These are phyloP conservation scores for Melanomma pulvis-pyrius DNA, from an alignment of 495 filamentous ascomycete species.

Conservation along the genomic window DNA sequence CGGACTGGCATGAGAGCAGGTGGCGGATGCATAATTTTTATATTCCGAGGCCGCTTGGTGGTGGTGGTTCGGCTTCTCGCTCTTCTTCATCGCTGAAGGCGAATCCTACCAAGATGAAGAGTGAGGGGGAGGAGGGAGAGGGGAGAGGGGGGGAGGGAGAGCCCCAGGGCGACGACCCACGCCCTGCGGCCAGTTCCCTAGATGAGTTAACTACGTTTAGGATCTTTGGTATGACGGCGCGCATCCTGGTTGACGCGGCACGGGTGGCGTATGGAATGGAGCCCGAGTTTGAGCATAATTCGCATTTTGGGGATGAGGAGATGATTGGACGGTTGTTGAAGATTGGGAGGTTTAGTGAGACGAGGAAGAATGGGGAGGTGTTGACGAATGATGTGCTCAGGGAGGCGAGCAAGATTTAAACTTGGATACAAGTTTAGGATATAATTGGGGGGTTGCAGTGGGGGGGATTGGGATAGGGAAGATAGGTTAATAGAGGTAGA, in stretches of 20 bases:
- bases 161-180: slow-evolving; percentile 16
- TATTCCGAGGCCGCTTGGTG: slow-evolving; percentile 65
- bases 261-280: slow-evolving; percentile 77
- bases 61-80: background rate
- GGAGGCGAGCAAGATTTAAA: slow-evolving; percentile 50
- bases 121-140: background rate
- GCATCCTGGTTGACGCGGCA: slow-evolving; percentile 84
- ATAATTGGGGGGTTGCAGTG: background rate
- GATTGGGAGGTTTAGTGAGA: slow-evolving; percentile 63
- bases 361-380: slow-evolving; percentile 55
- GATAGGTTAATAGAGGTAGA: too few relatives aligned
- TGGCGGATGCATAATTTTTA: slow-evolving; percentile 91
- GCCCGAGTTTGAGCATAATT: slow-evolving; percentile 83
- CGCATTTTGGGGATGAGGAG: slow-evolving; percentile 77
- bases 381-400: slow-evolving; percentile 62
- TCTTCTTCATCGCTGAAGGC: background rate
- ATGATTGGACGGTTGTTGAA: slow-evolving; percentile 66
- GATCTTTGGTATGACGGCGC: slow-evolving; percentile 90
- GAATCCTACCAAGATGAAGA: background rate
- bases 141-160: background rate
- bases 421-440: background rate
- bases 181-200: slow-evolving; percentile 30
- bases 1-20: slow-evolving; percentile 59
- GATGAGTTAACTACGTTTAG: slow-evolving; percentile 61
- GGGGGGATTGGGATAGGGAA: too few relatives aligned